These are phyloP conservation scores for Xylaria hypoxylon DNA, from an alignment of 2,329 filamentous ascomycete genomes.

Conservation along the genomic window DNA sequence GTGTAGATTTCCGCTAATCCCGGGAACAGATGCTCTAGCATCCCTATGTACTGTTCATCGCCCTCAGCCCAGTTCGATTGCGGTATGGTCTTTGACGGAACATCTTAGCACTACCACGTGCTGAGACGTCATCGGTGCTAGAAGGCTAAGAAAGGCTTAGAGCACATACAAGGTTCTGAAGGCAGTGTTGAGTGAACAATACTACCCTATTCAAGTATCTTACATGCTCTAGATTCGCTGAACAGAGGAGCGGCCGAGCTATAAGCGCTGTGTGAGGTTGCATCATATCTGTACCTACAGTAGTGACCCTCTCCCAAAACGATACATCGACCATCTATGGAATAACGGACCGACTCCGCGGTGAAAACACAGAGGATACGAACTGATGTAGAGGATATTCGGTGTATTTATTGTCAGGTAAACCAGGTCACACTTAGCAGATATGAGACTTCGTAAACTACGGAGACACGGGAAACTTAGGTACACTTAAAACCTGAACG, in stretches of 20 bases:
- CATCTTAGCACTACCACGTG: not conserved
- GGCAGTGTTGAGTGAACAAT: not conserved
- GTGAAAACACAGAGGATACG: too few species aligned
- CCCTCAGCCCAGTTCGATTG: not conserved
- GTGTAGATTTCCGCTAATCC: constrained; percentile 24
- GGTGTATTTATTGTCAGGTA: not conserved
- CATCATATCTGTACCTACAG: constrained; percentile 18
- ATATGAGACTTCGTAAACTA: not conserved
- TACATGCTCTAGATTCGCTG: constrained; percentile 21
- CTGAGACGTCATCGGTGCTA: not conserved
- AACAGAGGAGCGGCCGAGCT: constrained; percentile 29
- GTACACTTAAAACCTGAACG: not conserved
- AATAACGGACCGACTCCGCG: not conserved
- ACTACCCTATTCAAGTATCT: not conserved
- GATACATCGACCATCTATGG: constrained; percentile 11
- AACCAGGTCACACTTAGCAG: not conserved
- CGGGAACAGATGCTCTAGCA: constrained; percentile 6
- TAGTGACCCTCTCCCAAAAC: not conserved
- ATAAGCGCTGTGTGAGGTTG: constrained; percentile 27
- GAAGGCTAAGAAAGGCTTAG: constrained; percentile 24
- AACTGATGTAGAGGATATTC: not conserved
- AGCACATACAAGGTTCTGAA: constrained; percentile 27
- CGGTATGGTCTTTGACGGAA: not conserved
- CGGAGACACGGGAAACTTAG: not conserved
- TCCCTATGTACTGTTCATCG: constrained; percentile 2